phyloP scores from a whole-genome alignment of 176 grass and related monocot genomes.

The Lolium perenne region DNA sequence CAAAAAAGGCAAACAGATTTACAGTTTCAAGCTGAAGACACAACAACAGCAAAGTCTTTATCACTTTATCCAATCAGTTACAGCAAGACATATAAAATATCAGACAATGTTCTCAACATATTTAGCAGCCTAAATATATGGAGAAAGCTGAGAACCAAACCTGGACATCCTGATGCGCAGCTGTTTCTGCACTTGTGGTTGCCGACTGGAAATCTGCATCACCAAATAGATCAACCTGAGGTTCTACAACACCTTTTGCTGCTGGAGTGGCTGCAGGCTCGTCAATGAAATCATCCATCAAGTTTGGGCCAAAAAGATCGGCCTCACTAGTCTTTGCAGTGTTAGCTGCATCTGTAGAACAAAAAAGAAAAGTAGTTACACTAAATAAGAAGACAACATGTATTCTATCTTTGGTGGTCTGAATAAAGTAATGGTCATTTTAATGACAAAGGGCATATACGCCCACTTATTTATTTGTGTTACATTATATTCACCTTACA shows the following conservation, averaged over 20 bases:
- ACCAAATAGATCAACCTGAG: conserved; percentile 87
- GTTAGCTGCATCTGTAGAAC: conserved; percentile 59
- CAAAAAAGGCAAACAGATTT: neutral
- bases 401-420: neutral
- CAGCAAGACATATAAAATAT: conserved; percentile 9
- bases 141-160: conserved; percentile 49
- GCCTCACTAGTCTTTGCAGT: conserved; percentile 49
- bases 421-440: neutral
- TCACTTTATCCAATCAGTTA: conserved; percentile 6
- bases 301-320: conserved; percentile 88
- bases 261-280: conserved; percentile 48
- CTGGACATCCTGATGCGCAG: conserved; percentile 49
- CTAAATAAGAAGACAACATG: neutral
- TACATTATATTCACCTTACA: neutral
- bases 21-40: conserved; percentile 10
- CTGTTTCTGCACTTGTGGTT: conserved; percentile 49
- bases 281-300: conserved; percentile 76
- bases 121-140: conserved; percentile 7
- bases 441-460: conserved; percentile 6
- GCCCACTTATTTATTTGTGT: neutral
- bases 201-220: conserved; percentile 90
- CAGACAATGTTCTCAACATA: conserved; percentile 19
- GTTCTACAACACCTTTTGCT: conserved; percentile 47
- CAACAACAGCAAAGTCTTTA: neutral
- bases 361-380: conserved; percentile 27